A percentile compares a stretch with the other conserved stretches of the same genome.
Evolutionary conservation across 495 filamentous ascomycete species (phyloP).

Genomic region (Bombardia bombarda): DNA sequence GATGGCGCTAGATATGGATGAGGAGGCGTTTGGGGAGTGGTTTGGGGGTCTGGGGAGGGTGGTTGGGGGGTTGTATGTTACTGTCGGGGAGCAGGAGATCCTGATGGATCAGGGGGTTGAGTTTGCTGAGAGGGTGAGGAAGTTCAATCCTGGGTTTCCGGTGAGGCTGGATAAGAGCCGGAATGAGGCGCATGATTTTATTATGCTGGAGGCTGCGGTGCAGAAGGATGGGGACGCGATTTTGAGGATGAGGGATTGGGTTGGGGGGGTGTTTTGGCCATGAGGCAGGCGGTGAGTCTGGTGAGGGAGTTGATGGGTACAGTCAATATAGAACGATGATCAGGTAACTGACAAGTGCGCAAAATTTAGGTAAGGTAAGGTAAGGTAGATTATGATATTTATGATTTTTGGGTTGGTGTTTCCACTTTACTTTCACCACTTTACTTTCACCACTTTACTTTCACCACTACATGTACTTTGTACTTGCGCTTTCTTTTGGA

Average conservation of each 20-base stretch:
- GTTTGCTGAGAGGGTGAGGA: conserved; percentile 10
- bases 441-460: too few relatives aligned
- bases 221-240: conserved; percentile 10
- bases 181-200: conserved; percentile 18
- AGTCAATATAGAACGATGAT: too few relatives aligned
- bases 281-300: too few relatives aligned
- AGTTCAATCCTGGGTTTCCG: conserved; percentile 6
- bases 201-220: conserved; percentile 8
- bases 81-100: conserved; percentile 12
- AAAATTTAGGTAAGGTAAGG: too few relatives aligned
- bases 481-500: too few relatives aligned
- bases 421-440: too few relatives aligned
- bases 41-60: conserved; percentile 12
- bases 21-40: conserved; percentile 19
- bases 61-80: conserved; percentile 8
- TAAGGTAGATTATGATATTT: too few relatives aligned
- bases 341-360: too few relatives aligned
- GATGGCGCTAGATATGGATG: conserved; percentile 16
- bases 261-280: not conserved
- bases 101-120: conserved; percentile 10
- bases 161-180: conserved; percentile 7
- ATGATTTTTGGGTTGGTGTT: too few relatives aligned
- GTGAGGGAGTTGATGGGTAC: too few relatives aligned
- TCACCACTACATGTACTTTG: too few relatives aligned
- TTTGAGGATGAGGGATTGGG: conserved; percentile 12